Percentiles rank a stretch among this genome's conserved stretches.
These are phyloP conservation scores for Penicillium sp. DNA, from an alignment of 2,329 filamentous ascomycete species.

Conservation along the genomic window DNA sequence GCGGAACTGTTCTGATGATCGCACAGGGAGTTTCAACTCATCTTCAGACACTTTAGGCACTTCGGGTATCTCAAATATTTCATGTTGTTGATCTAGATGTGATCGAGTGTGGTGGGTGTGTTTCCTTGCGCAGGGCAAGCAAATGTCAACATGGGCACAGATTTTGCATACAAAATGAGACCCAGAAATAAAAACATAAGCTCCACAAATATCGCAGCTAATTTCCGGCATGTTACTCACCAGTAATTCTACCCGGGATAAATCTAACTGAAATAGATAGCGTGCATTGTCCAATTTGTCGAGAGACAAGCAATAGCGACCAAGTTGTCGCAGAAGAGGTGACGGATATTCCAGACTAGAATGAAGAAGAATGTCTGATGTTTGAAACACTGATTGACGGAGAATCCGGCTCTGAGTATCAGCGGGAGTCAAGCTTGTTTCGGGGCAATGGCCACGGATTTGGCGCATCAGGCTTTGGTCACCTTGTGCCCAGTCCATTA, in stretches of 20 bases:
- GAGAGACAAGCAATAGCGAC: constrained; percentile 3
- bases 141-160: constrained; percentile 3
- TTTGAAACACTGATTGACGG: neutral
- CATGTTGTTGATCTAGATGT: neutral
- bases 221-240: neutral
- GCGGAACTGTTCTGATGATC: neutral
- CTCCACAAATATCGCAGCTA: neutral
- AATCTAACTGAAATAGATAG: neutral
- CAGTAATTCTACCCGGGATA: neutral
- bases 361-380: neutral
- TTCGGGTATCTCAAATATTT: neutral
- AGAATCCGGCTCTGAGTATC: neutral
- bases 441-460: neutral
- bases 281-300: neutral
- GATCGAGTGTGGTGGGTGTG: neutral
- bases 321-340: neutral
- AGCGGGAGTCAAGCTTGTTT: neutral
- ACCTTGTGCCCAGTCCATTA: constrained; percentile 1
- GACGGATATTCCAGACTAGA: neutral
- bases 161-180: constrained; percentile 1
- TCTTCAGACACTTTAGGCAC: neutral
- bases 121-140: neutral
- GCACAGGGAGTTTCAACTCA: neutral
- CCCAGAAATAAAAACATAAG: neutral
- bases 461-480: neutral